Evolutionary conservation across 2,329 filamentous ascomycete genomes (phyloP).

Genomic region (Colletotrichum sp.): DNA sequence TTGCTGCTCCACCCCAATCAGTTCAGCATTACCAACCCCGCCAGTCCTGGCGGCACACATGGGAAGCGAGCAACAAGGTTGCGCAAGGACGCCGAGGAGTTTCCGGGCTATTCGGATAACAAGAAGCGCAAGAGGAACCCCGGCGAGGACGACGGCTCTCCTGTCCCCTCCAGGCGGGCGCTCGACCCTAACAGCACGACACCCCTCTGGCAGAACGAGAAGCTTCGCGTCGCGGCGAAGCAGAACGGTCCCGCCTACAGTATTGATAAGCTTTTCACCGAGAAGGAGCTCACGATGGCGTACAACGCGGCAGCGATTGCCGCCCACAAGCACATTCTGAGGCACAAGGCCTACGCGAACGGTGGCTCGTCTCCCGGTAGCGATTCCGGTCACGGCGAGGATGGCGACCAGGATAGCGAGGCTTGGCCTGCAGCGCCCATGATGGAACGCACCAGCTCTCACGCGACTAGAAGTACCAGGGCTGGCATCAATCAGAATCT

Average conservation of each 20-base stretch:
- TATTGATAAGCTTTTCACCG: constrained; percentile 74
- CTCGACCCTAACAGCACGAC: constrained; percentile 64
- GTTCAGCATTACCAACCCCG: constrained; percentile 69
- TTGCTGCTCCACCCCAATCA: constrained; percentile 72
- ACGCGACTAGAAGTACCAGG: constrained; percentile 68
- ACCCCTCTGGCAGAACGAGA: constrained; percentile 67
- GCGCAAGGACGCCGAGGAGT: constrained; percentile 65
- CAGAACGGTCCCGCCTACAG: constrained; percentile 67
- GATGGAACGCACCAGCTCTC: constrained; percentile 70
- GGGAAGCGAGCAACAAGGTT: constrained; percentile 68
- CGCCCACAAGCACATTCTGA: constrained; percentile 65
- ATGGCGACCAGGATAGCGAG: constrained; percentile 53
- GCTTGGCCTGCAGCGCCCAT: constrained; percentile 52
- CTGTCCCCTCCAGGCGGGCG: constrained; percentile 60
- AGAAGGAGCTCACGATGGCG: constrained; percentile 71
- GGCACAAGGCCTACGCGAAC: constrained; percentile 57
- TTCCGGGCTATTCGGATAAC: constrained; percentile 57
- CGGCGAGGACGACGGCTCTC: constrained; percentile 68
- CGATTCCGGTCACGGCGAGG: constrained; percentile 56
- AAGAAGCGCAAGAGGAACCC: constrained; percentile 69
- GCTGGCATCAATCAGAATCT: constrained; percentile 60
- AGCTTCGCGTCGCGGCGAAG: constrained; percentile 56
- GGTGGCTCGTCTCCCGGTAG: constrained; percentile 60
- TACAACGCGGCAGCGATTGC: constrained; percentile 69
- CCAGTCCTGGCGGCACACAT: constrained; percentile 67